Conservation (phyloP, 306 rosid genomes). For the Glycine tomentella region DNA sequence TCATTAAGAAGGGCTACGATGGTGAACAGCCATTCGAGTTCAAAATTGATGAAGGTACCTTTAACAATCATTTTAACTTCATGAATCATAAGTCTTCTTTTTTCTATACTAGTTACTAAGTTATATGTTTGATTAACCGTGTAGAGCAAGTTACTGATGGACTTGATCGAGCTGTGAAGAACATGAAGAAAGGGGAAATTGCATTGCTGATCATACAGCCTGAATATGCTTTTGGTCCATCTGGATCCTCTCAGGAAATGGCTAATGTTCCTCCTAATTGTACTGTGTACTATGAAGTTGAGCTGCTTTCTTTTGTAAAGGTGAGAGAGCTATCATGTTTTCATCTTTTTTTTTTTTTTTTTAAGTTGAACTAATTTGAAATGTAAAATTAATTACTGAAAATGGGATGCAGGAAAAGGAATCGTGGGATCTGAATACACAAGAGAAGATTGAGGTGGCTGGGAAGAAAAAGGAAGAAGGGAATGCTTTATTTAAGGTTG, state of each 20-base stretch:
- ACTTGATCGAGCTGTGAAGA: conserved; percentile 76
- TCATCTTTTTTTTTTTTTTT: background rate
- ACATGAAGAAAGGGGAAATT: conserved; percentile 94
- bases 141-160: conserved; percentile 92
- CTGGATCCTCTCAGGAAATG: conserved; percentile 70
- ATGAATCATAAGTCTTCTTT: background rate
- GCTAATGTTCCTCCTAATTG: conserved; percentile 84
- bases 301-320: conserved; percentile 80
- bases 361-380: background rate
- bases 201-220: conserved; percentile 76
- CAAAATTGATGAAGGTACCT: conserved; percentile 79
- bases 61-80: background rate
- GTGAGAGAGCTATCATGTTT: conserved; percentile 45
- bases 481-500: conserved; percentile 62
- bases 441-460: conserved; percentile 74
- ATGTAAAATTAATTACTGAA: background rate
- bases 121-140: background rate
- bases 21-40: conserved; percentile 82
- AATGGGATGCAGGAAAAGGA: conserved; percentile 61
- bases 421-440: conserved; percentile 62
- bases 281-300: conserved; percentile 73
- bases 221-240: conserved; percentile 84
- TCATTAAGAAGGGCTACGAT: conserved; percentile 75
- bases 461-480: conserved; percentile 81
- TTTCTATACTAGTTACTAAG: background rate